Evolutionary conservation across 2,329 filamentous ascomycete genomes (phyloP), one percentile per base, ranked within the genome.

Genomic region (Neopestalotiopsis rosae): DNA sequence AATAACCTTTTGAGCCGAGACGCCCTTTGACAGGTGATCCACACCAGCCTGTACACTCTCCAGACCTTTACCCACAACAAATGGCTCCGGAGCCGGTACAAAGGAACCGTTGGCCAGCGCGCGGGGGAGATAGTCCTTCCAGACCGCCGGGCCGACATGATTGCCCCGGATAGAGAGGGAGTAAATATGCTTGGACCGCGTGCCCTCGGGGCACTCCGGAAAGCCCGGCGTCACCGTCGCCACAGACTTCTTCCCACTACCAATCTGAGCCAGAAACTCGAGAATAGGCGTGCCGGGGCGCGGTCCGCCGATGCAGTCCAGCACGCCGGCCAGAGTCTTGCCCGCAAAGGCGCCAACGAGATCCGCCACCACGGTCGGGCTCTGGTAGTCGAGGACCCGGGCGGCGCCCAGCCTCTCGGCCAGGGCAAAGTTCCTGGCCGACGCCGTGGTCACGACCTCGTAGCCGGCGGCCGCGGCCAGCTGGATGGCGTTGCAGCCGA

Each of bases 401-500:
- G 67, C 73, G 2, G 81, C 82, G 2, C 84, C 83, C 0, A 85
- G 75, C 4, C 71, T 70, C 70, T 78, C 79, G 1, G 80, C 70
- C 65, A 78, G 76, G 1, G 76, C 78, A 32, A 81, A 81, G 69
- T 84, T 85, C 66, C 75, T 78, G 1, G 77, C 72, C 1, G 79
- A 81, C 0, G 79, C 77, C 2, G 81, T 84, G 5, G 79, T 74
- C 10, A 84, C 67, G 9, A 86, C 83, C 28, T 81, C 76, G 68
- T 81, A 84, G 4, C 84, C 84, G 4, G 81, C 79, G 0, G 79
- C 78, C 1, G 75, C 72, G 20, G 81, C 80, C 3, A 86, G 78
- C 70, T 86, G 83, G 4, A 85, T 79, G 3, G 81, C 82, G 59
- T 79, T 81, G 70, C 79, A 78, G 3, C 84, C 84, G 1, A 86